Percentiles rank a stretch among this genome's conserved stretches.
Conservation (phyloP, 495 filamentous ascomycete species). For the Staphylotrichum tortipilum region DNA sequence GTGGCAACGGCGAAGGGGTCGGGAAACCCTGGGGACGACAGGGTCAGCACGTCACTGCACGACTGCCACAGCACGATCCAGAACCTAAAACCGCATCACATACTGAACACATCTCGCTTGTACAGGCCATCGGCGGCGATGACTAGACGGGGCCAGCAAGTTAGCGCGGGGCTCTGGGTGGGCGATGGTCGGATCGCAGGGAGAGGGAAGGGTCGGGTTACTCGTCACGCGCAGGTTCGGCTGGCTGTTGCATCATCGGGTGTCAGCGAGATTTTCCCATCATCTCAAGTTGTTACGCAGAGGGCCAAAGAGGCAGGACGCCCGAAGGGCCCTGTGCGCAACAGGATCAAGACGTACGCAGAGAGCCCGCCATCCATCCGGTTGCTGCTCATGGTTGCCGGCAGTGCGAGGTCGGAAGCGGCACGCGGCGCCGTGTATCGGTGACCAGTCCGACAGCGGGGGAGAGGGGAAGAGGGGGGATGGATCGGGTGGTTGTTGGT, state of each 20-base stretch:
- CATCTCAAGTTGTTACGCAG: not conserved
- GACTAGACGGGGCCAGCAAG: constrained; percentile 52
- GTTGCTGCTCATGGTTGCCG: constrained; percentile 23
- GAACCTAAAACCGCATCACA: constrained; percentile 22
- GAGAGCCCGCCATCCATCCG: constrained; percentile 25
- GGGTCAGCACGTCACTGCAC: constrained; percentile 6
- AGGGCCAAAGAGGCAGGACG: not conserved
- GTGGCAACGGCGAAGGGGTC: constrained; percentile 98
- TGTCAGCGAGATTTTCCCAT: constrained; percentile 17
- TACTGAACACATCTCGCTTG: constrained; percentile 98
- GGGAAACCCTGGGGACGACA: constrained; percentile 68
- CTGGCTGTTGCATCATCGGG: constrained; percentile 34
- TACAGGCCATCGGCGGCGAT: constrained; percentile 97
- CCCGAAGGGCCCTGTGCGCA: not conserved
- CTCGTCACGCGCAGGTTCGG: constrained; percentile 60
- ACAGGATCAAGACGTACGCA: constrained; percentile 18
- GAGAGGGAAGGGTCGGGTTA: constrained; percentile 30
- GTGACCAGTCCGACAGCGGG: constrained; percentile 12
- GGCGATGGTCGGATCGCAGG: not conserved
- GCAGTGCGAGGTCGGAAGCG: constrained; percentile 9
- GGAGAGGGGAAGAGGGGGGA: too few species aligned
- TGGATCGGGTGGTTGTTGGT: not conserved
- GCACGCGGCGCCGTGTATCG: constrained; percentile 7
- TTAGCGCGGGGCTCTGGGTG: constrained; percentile 6
- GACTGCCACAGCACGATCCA: not conserved